phyloP scores from a whole-genome alignment of 2,329 filamentous ascomycete genomes.

The Alternaria sp. region DNA sequence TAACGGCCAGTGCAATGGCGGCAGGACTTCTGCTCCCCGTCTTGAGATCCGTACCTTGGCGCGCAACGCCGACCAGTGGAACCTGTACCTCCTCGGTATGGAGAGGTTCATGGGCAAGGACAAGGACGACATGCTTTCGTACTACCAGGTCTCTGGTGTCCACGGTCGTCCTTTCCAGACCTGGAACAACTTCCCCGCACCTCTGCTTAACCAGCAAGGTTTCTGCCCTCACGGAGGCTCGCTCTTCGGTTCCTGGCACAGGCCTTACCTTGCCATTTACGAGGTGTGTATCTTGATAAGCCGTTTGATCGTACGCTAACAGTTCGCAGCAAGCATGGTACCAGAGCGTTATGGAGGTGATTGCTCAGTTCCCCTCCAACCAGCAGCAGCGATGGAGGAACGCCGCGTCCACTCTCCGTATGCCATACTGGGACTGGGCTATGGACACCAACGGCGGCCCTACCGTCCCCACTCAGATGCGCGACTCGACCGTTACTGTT shows the following conservation, averaged over 20 bases:
- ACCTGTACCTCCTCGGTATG: constrained; percentile 77
- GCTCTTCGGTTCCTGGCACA: constrained; percentile 83
- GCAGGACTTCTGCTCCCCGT: constrained; percentile 53
- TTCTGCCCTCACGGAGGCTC: constrained; percentile 80
- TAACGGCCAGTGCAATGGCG: constrained; percentile 34
- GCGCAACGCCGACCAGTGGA: constrained; percentile 70
- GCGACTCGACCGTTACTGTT: constrained; percentile 51
- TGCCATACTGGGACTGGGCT: constrained; percentile 60
- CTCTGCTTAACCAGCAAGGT: constrained; percentile 61
- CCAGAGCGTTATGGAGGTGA: constrained; percentile 49
- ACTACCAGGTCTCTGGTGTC: constrained; percentile 79
- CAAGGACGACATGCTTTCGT: constrained; percentile 71
- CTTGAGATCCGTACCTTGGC: constrained; percentile 72
- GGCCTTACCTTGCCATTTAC: constrained; percentile 73
- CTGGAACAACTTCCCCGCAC: constrained; percentile 59
- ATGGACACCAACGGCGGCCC: constrained; percentile 39
- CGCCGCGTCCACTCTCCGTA: constrained; percentile 51
- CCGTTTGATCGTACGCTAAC: background rate
- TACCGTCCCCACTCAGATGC: constrained; percentile 45
- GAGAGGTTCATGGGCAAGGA: constrained; percentile 72
- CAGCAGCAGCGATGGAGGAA: constrained; percentile 49
- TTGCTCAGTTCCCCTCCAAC: constrained; percentile 50
- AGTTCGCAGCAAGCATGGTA: constrained; percentile 52
- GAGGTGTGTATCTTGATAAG: constrained; percentile 52
- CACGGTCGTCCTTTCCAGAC: constrained; percentile 74